phyloP scores from a whole-genome alignment of 768 basidiomycete species.

The Saitozyma podzolica region DNA sequence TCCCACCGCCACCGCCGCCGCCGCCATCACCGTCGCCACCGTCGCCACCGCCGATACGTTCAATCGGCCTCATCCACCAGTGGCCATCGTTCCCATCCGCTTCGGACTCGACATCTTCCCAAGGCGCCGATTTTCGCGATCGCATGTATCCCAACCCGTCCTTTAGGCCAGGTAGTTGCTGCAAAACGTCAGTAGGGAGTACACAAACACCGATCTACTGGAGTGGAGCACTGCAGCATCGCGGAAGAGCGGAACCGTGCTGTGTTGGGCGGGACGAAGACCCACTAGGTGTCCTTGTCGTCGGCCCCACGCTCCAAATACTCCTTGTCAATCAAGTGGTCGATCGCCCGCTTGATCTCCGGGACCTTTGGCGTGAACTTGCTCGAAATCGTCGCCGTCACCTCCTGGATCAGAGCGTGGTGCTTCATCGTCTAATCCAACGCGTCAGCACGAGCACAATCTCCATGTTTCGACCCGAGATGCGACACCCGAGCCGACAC shows the following conservation, averaged over 20 bases:
- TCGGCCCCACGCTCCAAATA: constrained; percentile 94
- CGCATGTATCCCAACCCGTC: no score
- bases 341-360: constrained; percentile 97
- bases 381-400: constrained; percentile 35
- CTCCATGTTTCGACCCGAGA: neutral
- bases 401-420: constrained; percentile 52
- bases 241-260: neutral
- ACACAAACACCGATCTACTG: no score
- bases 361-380: constrained; percentile 76
- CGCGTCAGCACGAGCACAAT: neutral
- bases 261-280: neutral
- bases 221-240: no score
- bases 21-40: no score
- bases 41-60: no score
- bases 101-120: no score
- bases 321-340: constrained; percentile 90
- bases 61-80: no score
- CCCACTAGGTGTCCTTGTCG: constrained; percentile 75
- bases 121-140: no score
- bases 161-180: constrained; percentile 34
- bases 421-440: constrained; percentile 49
- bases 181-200: neutral
- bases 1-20: no score
- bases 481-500: neutral
- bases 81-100: no score